Conservation (phyloP, 192 early-diverging fungal species). For the Coemansia sp. region DNA sequence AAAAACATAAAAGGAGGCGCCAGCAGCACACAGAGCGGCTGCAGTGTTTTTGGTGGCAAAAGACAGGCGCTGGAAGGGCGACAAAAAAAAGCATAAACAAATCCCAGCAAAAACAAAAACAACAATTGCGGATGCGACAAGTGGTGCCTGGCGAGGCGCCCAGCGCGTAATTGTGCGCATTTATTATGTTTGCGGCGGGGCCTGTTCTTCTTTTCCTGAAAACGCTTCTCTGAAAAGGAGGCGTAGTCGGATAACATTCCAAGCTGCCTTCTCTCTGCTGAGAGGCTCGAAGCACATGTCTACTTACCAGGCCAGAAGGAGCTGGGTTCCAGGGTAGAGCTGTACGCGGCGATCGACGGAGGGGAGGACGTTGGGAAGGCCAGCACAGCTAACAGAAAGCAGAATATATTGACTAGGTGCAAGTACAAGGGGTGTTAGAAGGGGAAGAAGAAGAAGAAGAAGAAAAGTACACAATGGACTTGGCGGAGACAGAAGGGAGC, state of each 20-base stretch:
- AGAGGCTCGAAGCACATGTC: neutral
- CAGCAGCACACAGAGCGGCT: neutral
- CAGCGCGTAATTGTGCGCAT: neutral
- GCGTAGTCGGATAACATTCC: neutral
- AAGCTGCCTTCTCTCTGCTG: neutral
- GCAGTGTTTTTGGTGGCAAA: no score
- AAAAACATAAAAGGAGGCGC: neutral
- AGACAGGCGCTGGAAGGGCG: neutral
- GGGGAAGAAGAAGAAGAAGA: neutral
- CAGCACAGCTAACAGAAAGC: neutral
- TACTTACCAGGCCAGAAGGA: slow-evolving; percentile 2
- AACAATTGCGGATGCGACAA: slow-evolving; percentile 5
- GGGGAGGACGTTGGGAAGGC: neutral
- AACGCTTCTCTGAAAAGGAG: neutral
- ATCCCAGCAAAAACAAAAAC: neutral
- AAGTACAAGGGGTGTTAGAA: neutral
- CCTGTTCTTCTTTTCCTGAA: neutral
- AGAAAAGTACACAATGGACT: no score
- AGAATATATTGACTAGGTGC: slow-evolving; percentile 1
- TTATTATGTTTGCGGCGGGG: neutral
- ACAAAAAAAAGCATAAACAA: neutral
- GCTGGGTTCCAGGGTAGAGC: slow-evolving; percentile 1
- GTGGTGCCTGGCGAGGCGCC: neutral
- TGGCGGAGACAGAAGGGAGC: slow-evolving; percentile 1
- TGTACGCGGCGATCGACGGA: neutral